Base-by-base conservation (phyloP, 345 rosid genomes). In the Gossypium mustelinum region DNA sequence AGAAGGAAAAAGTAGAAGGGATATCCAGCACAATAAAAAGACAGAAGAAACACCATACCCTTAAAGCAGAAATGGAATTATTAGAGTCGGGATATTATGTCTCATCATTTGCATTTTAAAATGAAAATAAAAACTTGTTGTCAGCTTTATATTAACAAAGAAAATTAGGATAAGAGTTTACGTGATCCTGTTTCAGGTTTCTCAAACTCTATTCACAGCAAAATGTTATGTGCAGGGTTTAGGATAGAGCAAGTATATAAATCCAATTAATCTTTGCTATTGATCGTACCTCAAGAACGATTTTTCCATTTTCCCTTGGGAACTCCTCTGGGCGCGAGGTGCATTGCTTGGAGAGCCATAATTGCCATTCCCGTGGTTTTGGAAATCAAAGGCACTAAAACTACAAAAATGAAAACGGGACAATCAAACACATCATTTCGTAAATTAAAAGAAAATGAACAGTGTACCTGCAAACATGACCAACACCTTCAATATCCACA, bases 261-360 rank as follows among this genome's bases (percentile, higher is more conserved):
- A 60, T 60, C 22, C 7, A 24, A 7, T 43, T 17, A 52, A 56
- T 47, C 13, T 24, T 7, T 54, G 20, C 11, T 18, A 20, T 4
- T 56, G 72, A 75, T 44, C 85, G 68, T 78, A 96, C 99, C 99
- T 89, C 84, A 96, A 86, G 85, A 93, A 91, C 52, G 99, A 93
- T 82, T 96, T 96, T 86, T 93, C 99, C 89, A 96, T 81, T 88
- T 96, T 96, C 77, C 99, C 99, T 71, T 96, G 99, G 71, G 93
- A 93, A 78, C 99, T 96, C 86, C 94, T 90, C 82, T 80, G 80
- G 59, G 77, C 77, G 52, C 74, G 82, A 64, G 87, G 75, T 48
- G 82, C 80, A 56, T 89, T 83, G 65, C 77, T 48, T 34, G 97
- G 97, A n/a, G 99, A 93, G 41, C 88, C 97, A 80, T 96, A 96